Evolutionary conservation across 345 rosid genomes (phyloP), one percentile per base, ranked within the genome.

Genomic region (Eucalyptus tenuipes): DNA sequence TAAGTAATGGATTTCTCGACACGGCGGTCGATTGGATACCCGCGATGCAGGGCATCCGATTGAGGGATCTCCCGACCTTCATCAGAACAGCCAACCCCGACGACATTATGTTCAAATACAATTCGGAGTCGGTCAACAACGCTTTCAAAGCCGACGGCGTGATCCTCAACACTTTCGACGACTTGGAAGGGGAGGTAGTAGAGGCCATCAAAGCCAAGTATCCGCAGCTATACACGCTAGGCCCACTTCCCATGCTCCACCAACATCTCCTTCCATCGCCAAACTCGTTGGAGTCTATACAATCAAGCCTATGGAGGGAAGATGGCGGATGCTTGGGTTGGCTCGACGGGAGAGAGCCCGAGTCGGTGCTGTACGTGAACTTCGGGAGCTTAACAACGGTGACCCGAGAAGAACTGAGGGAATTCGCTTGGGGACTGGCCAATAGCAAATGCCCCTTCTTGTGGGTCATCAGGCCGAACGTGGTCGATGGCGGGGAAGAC

Each of bases 11-110:
- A 25, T 89, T 86, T 85, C 64, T 94, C 33, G 92, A 94, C 64
- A 92, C 91, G 2, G 88, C 40, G 42, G 80, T 92, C 7, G 93
- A 92, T 40, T 92, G 94, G 95, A 92, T 93, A 80, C 96, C 95
- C 1, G 91, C 90, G 5, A 90, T 94, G 91, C 84, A 89, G 40
- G 86, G 45, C 0, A 90, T 94, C 37, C 89, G 89, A 17, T 85
- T 95, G 18, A 92, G 89, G 48, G 95, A 95, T 87, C 88, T 95
- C 50, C 96, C 95, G 37, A 90, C 88, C 52, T 92, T 92, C 80
- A 48, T 91, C 27, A 86, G 92, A 49, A 91, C 91, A 11, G 92
- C 92, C 6, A 47, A 91, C 64, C 71, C 61, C 25, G 86, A 92
- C n/a, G 93, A 89, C 37, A 68, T 86, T 42, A 87, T 92, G 92